Percentiles rank a stretch among this genome's conserved stretches.
phyloP scores from a whole-genome alignment of 192 early-diverging fungal species.

The Backusella parvicylindrica region DNA sequence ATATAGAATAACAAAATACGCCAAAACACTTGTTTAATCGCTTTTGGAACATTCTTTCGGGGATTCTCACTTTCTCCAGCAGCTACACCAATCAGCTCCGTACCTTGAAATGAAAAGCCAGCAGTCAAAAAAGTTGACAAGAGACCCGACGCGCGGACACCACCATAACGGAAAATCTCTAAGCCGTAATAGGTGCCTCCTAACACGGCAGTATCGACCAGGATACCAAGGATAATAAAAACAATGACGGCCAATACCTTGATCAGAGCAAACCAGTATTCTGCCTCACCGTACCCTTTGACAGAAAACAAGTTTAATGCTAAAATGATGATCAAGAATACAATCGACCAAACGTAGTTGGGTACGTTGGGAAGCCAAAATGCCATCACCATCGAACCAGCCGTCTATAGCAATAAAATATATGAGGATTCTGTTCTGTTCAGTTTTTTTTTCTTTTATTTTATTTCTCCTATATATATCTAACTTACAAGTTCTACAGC shows the following conservation, averaged over 20 bases:
- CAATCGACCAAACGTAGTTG: slow-evolving; percentile 38
- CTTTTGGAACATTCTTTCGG: slow-evolving; percentile 66
- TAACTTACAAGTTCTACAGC: slow-evolving; percentile 18
- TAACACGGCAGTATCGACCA: slow-evolving; percentile 64
- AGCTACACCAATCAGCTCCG: slow-evolving; percentile 89
- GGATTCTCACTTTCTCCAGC: slow-evolving; percentile 84
- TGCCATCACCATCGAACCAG: slow-evolving; percentile 76
- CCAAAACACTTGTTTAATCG: slow-evolving; percentile 74
- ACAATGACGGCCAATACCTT: slow-evolving; percentile 85
- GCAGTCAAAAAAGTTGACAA: slow-evolving; percentile 70
- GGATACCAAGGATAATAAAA: slow-evolving; percentile 79
- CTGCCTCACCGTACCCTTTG: slow-evolving; percentile 82
- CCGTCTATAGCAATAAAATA: slow-evolving; percentile 61
- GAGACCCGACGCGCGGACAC: slow-evolving; percentile 59
- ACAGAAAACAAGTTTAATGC: slow-evolving; percentile 71
- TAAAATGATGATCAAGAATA: slow-evolving; percentile 65
- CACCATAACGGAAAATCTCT: slow-evolving; percentile 56
- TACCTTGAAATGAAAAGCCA: slow-evolving; percentile 86
- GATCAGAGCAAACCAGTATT: slow-evolving; percentile 81
- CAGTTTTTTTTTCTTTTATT: neutral
- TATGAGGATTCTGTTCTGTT: too few relatives aligned
- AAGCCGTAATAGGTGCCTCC: slow-evolving; percentile 63
- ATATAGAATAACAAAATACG: slow-evolving; percentile 73
- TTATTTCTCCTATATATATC: neutral
- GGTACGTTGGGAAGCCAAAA: slow-evolving; percentile 48